Conservation (phyloP, 345 rosid genomes). For the Sonneratia caseolaris region DNA sequence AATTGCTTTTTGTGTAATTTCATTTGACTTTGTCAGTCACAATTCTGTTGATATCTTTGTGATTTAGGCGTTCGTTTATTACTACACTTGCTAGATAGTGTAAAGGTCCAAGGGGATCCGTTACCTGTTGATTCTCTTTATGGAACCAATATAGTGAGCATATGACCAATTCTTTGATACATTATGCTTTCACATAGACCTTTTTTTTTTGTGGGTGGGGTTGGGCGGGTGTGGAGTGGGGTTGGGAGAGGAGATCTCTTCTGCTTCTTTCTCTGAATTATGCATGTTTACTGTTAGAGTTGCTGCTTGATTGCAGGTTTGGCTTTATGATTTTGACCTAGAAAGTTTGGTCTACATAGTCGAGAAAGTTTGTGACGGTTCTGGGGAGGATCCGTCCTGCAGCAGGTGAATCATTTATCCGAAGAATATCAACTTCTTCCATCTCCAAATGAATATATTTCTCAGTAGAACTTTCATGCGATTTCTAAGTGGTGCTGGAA, state of each 20-base stretch:
- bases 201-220: neutral
- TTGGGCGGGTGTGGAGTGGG: too few species aligned
- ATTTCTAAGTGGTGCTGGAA: neutral
- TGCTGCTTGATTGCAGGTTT: conserved; percentile 34
- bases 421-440: neutral
- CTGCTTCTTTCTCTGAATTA: neutral
- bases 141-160: neutral
- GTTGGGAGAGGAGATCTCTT: neutral
- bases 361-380: conserved; percentile 75
- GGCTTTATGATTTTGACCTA: conserved; percentile 49
- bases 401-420: conserved; percentile 40
- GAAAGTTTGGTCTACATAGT: conserved; percentile 47
- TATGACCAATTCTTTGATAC: neutral
- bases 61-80: neutral
- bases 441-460: neutral
- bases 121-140: neutral
- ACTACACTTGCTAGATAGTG: too few species aligned
- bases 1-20: neutral
- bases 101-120: neutral
- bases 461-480: neutral
- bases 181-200: neutral
- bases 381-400: conserved; percentile 91
- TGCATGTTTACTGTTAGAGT: neutral
- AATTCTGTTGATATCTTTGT: neutral
- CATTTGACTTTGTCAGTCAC: neutral